phyloP scores from a whole-genome alignment of 2,329 filamentous ascomycete genomes.

The Arthrobotrys sphaeroides region DNA sequence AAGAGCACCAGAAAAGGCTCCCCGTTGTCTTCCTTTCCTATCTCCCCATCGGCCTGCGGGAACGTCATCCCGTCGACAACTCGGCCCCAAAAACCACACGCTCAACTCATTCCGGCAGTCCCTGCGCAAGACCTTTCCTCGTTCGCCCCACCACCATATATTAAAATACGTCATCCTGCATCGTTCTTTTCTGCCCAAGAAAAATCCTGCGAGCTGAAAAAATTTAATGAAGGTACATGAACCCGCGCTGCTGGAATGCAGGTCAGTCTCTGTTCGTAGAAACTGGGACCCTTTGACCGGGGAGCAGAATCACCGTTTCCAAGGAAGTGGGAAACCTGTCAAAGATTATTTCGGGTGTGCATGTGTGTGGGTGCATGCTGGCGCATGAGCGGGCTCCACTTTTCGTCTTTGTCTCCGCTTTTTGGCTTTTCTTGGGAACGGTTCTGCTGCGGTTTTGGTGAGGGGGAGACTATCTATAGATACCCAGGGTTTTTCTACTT shows the following conservation, averaged over 20 bases:
- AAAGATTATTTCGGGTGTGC: neutral
- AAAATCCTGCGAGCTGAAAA: neutral
- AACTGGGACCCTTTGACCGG: slow-evolving; percentile 13
- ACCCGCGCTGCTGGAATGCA: slow-evolving; percentile 18
- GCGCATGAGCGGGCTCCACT: too few relatives aligned
- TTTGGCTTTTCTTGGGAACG: neutral
- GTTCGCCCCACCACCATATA: slow-evolving; percentile 10
- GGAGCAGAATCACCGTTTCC: slow-evolving; percentile 7
- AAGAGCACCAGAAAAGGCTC: neutral
- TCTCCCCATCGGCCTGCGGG: neutral
- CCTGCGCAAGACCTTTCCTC: slow-evolving; percentile 17
- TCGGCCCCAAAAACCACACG: slow-evolving; percentile 5
- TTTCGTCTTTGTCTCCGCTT: neutral
- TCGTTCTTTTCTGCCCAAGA: neutral
- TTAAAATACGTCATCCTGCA: slow-evolving; percentile 29
- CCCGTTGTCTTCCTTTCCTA: neutral
- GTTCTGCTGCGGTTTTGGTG: slow-evolving; percentile 3
- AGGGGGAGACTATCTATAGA: slow-evolving; percentile 7
- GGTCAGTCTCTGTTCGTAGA: slow-evolving; percentile 5
- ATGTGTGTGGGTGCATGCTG: too few relatives aligned
- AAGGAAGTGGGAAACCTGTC: slow-evolving; percentile 25
- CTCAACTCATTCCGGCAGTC: slow-evolving; percentile 21
- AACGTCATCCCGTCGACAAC: slow-evolving; percentile 15
- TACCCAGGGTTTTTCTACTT: neutral
- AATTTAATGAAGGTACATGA: neutral